Percentiles rank a stretch among this genome's conserved stretches.
These are phyloP conservation scores for Solanum megistacrolobum DNA, from an alignment of 257 asterid genomes.

Conservation along the genomic window DNA sequence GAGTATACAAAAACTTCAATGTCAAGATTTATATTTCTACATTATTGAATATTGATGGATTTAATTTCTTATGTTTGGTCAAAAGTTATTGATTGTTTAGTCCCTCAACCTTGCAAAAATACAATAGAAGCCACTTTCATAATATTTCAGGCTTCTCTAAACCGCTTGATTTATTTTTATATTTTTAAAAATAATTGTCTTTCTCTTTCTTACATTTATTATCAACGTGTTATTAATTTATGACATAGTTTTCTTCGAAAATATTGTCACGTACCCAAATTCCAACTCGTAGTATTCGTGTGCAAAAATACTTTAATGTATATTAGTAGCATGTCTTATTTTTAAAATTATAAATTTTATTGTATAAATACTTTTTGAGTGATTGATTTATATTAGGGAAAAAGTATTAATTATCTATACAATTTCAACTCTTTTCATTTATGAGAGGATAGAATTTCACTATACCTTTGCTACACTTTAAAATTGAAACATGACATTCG, in stretches of 20 bases:
- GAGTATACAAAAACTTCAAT: background rate
- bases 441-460: no score
- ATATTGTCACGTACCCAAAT: background rate
- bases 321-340: background rate
- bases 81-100: background rate
- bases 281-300: background rate
- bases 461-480: no score
- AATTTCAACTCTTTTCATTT: no score
- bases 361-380: background rate
- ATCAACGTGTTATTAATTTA: background rate
- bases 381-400: no score
- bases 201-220: background rate
- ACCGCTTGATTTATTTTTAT: background rate
- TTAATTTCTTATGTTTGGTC: background rate
- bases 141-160: background rate
- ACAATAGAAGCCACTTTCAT: background rate
- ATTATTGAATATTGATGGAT: background rate
- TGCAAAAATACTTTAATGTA: background rate
- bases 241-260: background rate
- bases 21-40: background rate
- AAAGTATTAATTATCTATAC: no score
- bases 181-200: background rate
- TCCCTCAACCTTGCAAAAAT: background rate
- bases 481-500: no score
- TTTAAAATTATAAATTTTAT: no score